These are phyloP conservation scores for Aureobasidium subglaciale DNA, from an alignment of 2,329 filamentous ascomycete species.

Conservation along the genomic window DNA sequence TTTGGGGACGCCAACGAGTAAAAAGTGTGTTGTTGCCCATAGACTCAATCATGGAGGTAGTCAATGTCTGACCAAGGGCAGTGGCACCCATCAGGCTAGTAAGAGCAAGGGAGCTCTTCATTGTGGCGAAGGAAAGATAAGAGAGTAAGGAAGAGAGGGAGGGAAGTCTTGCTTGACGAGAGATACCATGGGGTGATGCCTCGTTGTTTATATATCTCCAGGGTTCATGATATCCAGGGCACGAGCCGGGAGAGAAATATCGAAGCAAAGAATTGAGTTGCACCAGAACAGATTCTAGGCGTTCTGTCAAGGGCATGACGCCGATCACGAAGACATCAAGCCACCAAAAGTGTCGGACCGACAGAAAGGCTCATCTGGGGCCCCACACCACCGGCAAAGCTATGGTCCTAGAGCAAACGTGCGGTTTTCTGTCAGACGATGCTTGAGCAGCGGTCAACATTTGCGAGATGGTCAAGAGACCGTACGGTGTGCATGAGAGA, in stretches of 20 bases:
- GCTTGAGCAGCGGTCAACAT: neutral
- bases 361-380: neutral
- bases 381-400: conserved; percentile 8
- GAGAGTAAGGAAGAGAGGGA: neutral
- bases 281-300: conserved; percentile 8
- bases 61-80: conserved; percentile 19
- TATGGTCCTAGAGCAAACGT: neutral
- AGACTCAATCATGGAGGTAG: conserved; percentile 25
- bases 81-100: conserved; percentile 1
- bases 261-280: conserved; percentile 10
- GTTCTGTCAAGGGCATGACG: neutral
- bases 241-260: neutral
- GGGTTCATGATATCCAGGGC: neutral
- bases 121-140: neutral
- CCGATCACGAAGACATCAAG: neutral
- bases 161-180: neutral
- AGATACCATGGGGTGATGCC: neutral
- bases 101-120: conserved; percentile 11
- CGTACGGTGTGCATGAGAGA: no score
- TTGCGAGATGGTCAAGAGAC: no score
- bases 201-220: neutral
- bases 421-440: neutral
- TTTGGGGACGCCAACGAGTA: conserved; percentile 40
- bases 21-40: conserved; percentile 44
- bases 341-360: conserved; percentile 4